Evolutionary conservation across 495 filamentous ascomycete species (phyloP), one percentile per base, ranked within the genome.

Genomic region (Podospora pseudoanserina): DNA sequence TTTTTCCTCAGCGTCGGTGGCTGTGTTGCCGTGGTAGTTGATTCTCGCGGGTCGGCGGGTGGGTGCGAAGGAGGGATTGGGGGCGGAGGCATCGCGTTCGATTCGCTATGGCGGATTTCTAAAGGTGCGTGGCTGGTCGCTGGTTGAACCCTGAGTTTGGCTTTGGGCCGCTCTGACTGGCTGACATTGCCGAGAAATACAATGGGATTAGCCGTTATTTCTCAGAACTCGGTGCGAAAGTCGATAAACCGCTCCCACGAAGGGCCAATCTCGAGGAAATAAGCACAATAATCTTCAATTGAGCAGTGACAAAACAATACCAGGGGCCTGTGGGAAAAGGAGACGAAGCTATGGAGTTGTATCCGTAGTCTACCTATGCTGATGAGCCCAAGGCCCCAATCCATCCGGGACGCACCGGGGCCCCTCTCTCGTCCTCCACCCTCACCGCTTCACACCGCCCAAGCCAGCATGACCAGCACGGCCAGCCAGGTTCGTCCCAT

Each of bases 131-230:
- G 23, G 55, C 5, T 11, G 9, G 39, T 64, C 65, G 58, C 63
- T 65, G 68, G 64, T 68, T 67, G 69, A 72, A 72, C 74, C 74
- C 74, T 71, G 72, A 76, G 62, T 71, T 66, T 20, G 55, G 23
- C 23, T 74, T 73, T 71, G 71, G 70, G 67, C 71, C 49, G 68
- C 66, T 76, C 55, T 73, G 70, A 78, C 66, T 75, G 76, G 76
- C 63, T 58, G 57, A 66, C 67, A 71, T 68, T 67, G 70, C 68
- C 72, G 70, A 44, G 59, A 60, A 65, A 67, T 39, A 63, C 63
- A 64, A 55, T 61, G 63, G 67, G 57, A 49, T 58, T 66, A 68
- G 44, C 27, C 60, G 53, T 19, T 58, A 26, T 58, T 49, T 49
- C 13, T 49, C 39, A 49, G 39, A 55, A 64, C 30, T 34, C 64